Evolutionary conservation across 2,329 filamentous ascomycete genomes (phyloP), one percentile per base, ranked within the genome.

Genomic region (Phyllachora maydis): DNA sequence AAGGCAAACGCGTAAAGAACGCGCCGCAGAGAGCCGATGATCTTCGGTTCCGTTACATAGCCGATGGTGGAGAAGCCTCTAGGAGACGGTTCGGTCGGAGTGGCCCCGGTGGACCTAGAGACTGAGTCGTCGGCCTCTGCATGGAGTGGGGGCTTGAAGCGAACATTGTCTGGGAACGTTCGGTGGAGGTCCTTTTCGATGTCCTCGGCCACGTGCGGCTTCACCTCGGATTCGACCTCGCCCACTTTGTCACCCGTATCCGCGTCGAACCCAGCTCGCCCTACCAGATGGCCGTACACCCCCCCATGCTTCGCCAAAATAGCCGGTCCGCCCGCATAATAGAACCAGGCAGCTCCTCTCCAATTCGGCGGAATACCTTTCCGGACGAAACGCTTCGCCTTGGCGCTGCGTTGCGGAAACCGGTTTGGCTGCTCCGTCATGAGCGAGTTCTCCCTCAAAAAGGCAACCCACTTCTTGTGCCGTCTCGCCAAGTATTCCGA

Each of bases 311-410:
- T 73, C 24, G 68, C 64, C 29, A 92, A 46, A 33, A 81, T 74
- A 21, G 71, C 68, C 13, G 81, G 81, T 2, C 85, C 85, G 11
- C 81, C 81, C 8, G 82, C 81, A 42, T 93, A 95, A 51, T 77
- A 93, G 46, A 91, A 95, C 85, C 85, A 95, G 21, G 85, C 85
- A 5, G 78, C 75, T n/a, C 85, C 85, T 38, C 85, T 68, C 69
- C 82, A 91, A 33, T 92, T 81, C 0, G 83, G 79, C 3, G 85
- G 85, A 23, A 93, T 85, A 10, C 85, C 85, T 46, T 93, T 95
- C 24, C 83, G 70, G 23, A 92, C 66, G 41, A 88, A 93, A 11
- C 82, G 65, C 49, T 90, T 92, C 20, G 88, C 68, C 47, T 90
- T 91, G 21, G 71, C 65, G 23, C 70, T 78, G 25, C 71, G 74